Percentiles rank a stretch among this genome's conserved stretches.
Conservation (phyloP, 805 yeast genomes). For the Wickerhamiella parazyma region DNA sequence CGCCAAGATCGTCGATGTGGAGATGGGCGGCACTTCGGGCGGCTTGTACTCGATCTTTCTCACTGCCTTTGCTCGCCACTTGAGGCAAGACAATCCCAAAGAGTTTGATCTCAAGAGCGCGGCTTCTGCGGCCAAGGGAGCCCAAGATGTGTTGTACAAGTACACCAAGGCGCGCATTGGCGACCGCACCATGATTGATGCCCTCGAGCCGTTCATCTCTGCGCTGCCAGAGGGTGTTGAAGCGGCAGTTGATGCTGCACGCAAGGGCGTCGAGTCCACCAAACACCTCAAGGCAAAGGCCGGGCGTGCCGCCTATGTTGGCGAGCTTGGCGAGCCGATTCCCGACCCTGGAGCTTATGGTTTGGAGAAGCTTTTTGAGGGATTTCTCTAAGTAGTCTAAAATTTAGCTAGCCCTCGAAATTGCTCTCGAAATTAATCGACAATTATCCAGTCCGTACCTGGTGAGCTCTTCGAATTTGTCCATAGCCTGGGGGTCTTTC, state of each 20-base stretch:
- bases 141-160: slow-evolving; percentile 60
- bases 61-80: slow-evolving; percentile 54
- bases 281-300: slow-evolving; percentile 66
- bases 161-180: slow-evolving; percentile 85
- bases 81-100: slow-evolving; percentile 23
- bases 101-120: slow-evolving; percentile 18
- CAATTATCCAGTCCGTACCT: slow-evolving; percentile 49
- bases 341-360: slow-evolving; percentile 97
- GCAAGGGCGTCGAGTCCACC: slow-evolving; percentile 64
- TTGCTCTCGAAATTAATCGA: slow-evolving; percentile 28
- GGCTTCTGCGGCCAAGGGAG: slow-evolving; percentile 30
- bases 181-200: slow-evolving; percentile 79
- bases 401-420: background rate
- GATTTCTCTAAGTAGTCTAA: slow-evolving; percentile 20
- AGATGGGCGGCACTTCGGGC: slow-evolving; percentile 98
- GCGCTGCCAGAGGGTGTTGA: slow-evolving; percentile 37
- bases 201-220: slow-evolving; percentile 74
- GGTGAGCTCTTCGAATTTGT: slow-evolving; percentile 44
- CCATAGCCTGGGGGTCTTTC: slow-evolving; percentile 31
- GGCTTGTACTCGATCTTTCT: slow-evolving; percentile 79
- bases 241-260: slow-evolving; percentile 56
- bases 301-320: slow-evolving; percentile 89
- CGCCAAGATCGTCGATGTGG: slow-evolving; percentile 71
- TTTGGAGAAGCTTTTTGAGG: slow-evolving; percentile 44
- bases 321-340: slow-evolving; percentile 39